These are phyloP conservation scores for Trypanosoma vivax DNA, from an alignment of 208 protist species.

Conservation along the genomic window DNA sequence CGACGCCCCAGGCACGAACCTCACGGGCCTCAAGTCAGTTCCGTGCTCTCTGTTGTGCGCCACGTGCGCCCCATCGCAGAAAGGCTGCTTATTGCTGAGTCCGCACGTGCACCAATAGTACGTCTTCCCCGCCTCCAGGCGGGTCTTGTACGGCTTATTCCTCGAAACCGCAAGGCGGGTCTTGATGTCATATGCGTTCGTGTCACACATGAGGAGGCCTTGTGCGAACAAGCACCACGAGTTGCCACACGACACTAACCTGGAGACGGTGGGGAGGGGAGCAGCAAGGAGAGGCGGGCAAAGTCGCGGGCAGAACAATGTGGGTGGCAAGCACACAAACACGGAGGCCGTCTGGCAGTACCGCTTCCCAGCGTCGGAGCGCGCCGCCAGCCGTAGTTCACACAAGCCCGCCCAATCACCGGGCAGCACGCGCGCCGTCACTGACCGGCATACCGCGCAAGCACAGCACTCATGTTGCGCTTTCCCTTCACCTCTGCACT, in stretches of 20 bases:
- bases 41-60: conserved; percentile 26
- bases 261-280: too few species aligned
- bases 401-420: too few species aligned
- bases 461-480: conserved; percentile 20
- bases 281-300: too few species aligned
- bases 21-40: conserved; percentile 23
- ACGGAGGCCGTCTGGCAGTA: too few species aligned
- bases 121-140: conserved; percentile 31
- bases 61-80: conserved; percentile 35
- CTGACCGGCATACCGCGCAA: conserved; percentile 4
- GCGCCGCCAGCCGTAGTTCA: too few species aligned
- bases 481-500: conserved; percentile 27
- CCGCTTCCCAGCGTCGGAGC: too few species aligned
- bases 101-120: conserved; percentile 53
- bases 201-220: conserved; percentile 21
- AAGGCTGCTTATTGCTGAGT: conserved; percentile 45
- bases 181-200: conserved; percentile 18
- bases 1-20: conserved; percentile 24
- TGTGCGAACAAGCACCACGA: too few species aligned
- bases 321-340: too few species aligned
- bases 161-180: conserved; percentile 27
- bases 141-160: conserved; percentile 23
- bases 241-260: too few species aligned
- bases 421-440: background rate
- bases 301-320: too few species aligned